These are phyloP conservation scores for Camelina hispida DNA, from an alignment of 345 rosid genomes.

Conservation along the genomic window DNA sequence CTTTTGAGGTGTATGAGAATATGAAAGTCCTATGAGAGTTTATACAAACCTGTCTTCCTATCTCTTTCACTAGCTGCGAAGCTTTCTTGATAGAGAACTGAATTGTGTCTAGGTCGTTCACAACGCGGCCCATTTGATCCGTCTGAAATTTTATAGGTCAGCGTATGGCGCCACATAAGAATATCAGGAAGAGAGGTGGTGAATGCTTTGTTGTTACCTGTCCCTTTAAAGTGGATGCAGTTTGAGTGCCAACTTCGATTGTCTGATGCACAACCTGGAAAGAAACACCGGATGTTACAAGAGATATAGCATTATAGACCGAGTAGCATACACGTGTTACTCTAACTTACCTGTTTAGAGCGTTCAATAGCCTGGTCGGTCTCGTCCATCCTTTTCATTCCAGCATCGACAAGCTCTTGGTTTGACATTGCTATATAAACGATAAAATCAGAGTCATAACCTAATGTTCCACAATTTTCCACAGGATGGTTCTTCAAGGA, in stretches of 20 bases:
- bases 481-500: background rate
- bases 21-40: background rate
- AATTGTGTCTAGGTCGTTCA: conserved; percentile 87
- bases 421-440: conserved; percentile 72
- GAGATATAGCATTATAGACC: conserved; percentile 1
- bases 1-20: background rate
- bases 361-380: conserved; percentile 95
- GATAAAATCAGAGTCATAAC: conserved; percentile 1
- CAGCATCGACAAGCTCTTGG: conserved; percentile 83
- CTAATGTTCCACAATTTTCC: background rate
- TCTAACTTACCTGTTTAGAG: conserved; percentile 66
- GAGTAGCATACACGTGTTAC: conserved; percentile 3
- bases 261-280: conserved; percentile 90
- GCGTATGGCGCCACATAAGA: background rate
- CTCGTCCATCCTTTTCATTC: conserved; percentile 84
- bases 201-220: conserved; percentile 54
- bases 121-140: conserved; percentile 98
- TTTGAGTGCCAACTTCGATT: conserved; percentile 87
- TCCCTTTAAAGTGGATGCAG: conserved; percentile 83
- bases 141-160: conserved; percentile 55
- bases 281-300: conserved; percentile 31
- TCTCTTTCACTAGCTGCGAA: conserved; percentile 95
- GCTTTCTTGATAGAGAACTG: conserved; percentile 98
- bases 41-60: conserved; percentile 82
- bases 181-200: background rate